phyloP scores from a whole-genome alignment of 1,284 basidiomycete genomes.

The Austroboletus niveus region DNA sequence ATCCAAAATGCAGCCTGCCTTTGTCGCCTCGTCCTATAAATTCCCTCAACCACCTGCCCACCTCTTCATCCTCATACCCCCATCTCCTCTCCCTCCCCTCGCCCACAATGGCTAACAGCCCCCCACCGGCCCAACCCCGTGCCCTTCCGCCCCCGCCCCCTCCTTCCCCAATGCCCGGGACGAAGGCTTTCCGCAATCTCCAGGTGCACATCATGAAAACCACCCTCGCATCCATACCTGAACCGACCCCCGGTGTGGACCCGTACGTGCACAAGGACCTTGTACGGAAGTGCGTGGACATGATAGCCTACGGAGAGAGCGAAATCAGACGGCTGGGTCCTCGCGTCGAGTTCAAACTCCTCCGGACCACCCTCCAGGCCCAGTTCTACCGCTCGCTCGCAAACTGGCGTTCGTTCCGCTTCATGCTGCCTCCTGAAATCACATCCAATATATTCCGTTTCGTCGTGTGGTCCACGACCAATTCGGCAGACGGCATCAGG shows the following conservation, averaged over 20 bases:
- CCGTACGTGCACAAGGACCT: slow-evolving; percentile 1
- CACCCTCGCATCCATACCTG: slow-evolving; percentile 16
- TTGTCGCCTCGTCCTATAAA: slow-evolving; percentile 29
- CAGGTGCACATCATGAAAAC: slow-evolving; percentile 17
- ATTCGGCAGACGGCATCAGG: slow-evolving; percentile 34
- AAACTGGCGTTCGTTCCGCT: slow-evolving; percentile 50
- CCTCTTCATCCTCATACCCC: background rate
- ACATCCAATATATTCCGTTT: slow-evolving; percentile 58
- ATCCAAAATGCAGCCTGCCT: slow-evolving; percentile 21
- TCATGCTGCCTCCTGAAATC: slow-evolving; percentile 64
- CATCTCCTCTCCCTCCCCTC: background rate
- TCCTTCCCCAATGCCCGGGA: slow-evolving; percentile 20
- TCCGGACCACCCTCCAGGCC: slow-evolving; percentile 15
- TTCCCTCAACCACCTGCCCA: background rate
- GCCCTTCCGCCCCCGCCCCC: slow-evolving; percentile 1
- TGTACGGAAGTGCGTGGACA: slow-evolving; percentile 13
- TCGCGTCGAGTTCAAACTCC: slow-evolving; percentile 11
- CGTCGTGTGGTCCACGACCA: slow-evolving; percentile 46
- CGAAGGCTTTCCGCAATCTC: slow-evolving; percentile 14
- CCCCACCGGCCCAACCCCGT: slow-evolving; percentile 7
- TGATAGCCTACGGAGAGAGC: slow-evolving; percentile 17
- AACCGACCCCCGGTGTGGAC: slow-evolving; percentile 7
- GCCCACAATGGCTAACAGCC: background rate
- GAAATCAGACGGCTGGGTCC: slow-evolving; percentile 20
- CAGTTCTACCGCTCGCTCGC: slow-evolving; percentile 27